Evolutionary conservation across 768 basidiomycete species (phyloP).

Genomic region (Amanita brunnescens): DNA sequence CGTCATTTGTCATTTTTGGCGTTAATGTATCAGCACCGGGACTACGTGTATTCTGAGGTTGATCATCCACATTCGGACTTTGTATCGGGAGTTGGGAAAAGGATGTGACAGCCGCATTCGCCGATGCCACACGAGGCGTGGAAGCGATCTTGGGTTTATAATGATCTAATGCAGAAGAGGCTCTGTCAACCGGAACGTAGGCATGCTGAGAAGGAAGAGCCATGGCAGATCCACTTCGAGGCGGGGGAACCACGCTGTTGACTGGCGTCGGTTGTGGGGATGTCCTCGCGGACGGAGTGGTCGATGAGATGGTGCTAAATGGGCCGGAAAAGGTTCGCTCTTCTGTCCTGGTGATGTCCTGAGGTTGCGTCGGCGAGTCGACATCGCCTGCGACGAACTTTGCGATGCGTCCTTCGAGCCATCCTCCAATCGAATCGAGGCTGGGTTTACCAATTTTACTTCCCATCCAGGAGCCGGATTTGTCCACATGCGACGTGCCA

Average conservation of each 20-base stretch:
- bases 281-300: slow-evolving; percentile 62
- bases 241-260: slow-evolving; percentile 38
- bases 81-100: slow-evolving; percentile 37
- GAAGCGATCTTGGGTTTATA: slow-evolving; percentile 46
- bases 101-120: slow-evolving; percentile 41
- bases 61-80: slow-evolving; percentile 9
- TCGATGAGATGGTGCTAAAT: slow-evolving; percentile 88
- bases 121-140: slow-evolving; percentile 45
- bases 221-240: slow-evolving; percentile 64
- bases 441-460: slow-evolving; percentile 87
- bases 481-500: slow-evolving; percentile 66
- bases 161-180: slow-evolving; percentile 75
- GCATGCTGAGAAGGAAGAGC: slow-evolving; percentile 40
- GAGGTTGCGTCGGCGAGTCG: slow-evolving; percentile 38
- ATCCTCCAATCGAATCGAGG: slow-evolving; percentile 83
- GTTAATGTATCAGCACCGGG: slow-evolving; percentile 20
- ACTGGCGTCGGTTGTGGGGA: slow-evolving; percentile 60
- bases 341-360: slow-evolving; percentile 25
- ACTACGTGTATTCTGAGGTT: slow-evolving; percentile 12
- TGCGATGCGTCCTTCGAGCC: slow-evolving; percentile 87
- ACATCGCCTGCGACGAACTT: slow-evolving; percentile 92
- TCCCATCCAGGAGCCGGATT: slow-evolving; percentile 77
- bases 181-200: slow-evolving; percentile 54
- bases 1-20: slow-evolving; percentile 20
- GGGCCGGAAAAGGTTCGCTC: slow-evolving; percentile 57